Percentiles rank a stretch among this genome's conserved stretches.
These are phyloP conservation scores for Mycocentrospora acerina DNA, from an alignment of 2,329 filamentous ascomycete genomes.

Conservation along the genomic window DNA sequence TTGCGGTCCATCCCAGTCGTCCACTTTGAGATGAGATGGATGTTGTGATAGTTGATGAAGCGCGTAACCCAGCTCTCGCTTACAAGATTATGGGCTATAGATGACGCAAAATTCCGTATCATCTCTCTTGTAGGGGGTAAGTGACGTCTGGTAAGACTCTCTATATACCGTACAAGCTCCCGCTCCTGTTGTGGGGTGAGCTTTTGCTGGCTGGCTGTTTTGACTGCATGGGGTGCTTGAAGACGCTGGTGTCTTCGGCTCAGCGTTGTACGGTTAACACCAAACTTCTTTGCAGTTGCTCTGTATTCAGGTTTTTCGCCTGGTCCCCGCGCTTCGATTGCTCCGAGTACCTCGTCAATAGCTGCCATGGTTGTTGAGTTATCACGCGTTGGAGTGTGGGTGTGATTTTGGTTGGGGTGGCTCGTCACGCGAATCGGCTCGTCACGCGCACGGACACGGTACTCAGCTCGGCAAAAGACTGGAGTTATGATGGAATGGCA, in stretches of 20 bases:
- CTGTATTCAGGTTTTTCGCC: conserved; percentile 1
- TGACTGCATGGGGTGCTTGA: neutral
- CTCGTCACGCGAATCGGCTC: no score
- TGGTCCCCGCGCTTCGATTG: neutral
- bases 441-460: no score
- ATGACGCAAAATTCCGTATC: neutral
- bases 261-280: conserved; percentile 1
- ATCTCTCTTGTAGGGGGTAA: conserved; percentile 3
- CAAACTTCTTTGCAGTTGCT: conserved; percentile 2
- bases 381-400: no score
- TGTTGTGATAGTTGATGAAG: no score
- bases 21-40: conserved; percentile 5
- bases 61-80: no score
- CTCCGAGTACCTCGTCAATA: conserved; percentile 2
- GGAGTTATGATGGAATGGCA: no score
- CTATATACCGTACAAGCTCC: conserved; percentile 4
- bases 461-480: no score
- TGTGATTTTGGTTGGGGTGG: no score
- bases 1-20: conserved; percentile 4
- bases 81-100: neutral
- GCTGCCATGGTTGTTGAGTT: conserved; percentile 3
- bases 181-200: neutral
- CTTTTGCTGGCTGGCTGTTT: neutral
- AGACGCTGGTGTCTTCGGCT: neutral
- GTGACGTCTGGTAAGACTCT: neutral